phyloP scores from a whole-genome alignment of 768 basidiomycete genomes.

The Mycena chlorophos region DNA sequence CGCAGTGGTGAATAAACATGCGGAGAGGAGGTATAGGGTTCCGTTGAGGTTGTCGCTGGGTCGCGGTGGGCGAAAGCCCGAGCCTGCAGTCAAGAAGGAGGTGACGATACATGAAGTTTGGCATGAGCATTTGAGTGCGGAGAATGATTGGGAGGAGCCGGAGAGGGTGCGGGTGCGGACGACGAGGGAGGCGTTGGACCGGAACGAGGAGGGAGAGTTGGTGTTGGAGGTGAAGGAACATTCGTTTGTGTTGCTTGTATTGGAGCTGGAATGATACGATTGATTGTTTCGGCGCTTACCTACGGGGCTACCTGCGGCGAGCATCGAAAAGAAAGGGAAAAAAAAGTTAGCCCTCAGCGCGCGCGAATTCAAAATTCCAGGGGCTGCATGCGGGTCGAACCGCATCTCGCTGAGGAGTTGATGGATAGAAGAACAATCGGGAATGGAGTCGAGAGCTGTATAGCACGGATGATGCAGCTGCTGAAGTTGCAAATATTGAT shows the following conservation, averaged over 20 bases:
- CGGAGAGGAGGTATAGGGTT: conserved; percentile 36
- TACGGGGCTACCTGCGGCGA: too few species aligned
- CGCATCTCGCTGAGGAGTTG: too few species aligned
- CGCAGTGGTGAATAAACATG: conserved; percentile 54
- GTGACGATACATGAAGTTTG: conserved; percentile 54
- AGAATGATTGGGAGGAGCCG: conserved; percentile 44
- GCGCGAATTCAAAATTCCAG: too few species aligned
- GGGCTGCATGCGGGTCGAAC: too few species aligned
- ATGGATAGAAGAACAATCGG: too few species aligned
- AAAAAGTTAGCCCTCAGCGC: too few species aligned
- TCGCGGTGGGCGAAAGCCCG: too few species aligned
- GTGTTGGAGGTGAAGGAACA: conserved; percentile 42
- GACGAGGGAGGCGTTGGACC: conserved; percentile 21
- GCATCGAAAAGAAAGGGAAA: too few species aligned
- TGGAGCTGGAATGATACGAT: neutral
- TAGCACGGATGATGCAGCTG: too few species aligned
- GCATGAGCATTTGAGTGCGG: conserved; percentile 44
- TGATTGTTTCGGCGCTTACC: too few species aligned
- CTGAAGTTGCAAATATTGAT: too few species aligned
- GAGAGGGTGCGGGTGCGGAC: conserved; percentile 40
- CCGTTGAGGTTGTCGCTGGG: conserved; percentile 39
- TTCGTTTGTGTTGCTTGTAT: conserved; percentile 34
- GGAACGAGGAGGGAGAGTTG: conserved; percentile 36
- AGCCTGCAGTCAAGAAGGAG: conserved; percentile 19
- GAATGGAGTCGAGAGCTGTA: too few species aligned